Evolutionary conservation across 2,329 filamentous ascomycete genomes (phyloP), one percentile per base, ranked within the genome.

Genomic region (Penicillium crustosum): DNA sequence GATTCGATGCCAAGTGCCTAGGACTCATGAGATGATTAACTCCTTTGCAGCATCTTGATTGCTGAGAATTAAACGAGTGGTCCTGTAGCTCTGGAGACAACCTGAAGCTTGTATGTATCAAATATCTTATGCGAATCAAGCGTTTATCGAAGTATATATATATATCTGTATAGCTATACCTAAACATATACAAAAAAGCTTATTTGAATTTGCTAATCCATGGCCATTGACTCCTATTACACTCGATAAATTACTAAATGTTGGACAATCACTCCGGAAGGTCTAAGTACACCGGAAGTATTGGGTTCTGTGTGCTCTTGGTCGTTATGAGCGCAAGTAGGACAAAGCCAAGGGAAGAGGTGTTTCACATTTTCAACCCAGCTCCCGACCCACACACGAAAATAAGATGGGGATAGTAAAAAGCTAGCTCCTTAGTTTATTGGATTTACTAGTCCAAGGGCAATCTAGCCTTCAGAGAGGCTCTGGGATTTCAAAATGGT

Each of bases 271-370:
- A 17, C 36, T 49, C 31, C 43, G 44, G 57, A 36, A 48, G 55
- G 59, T n/a, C 58, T 48, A 45, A 61, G 55, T 58, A 39, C 47
- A 49, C 57, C 60, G 55, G 56, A 58, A 59, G 43, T 39, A 47
- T 51, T 54, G 55, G 44, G 44, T 49, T 47, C 29, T 44, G 41
- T 23, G 51, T 48, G 23, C 35, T 42, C 41, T 56, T 60, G 45
- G 56, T 60, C 49, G 48, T 44, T 39, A 17, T 49, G 35, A 23
- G 19, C 15, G 15, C 10, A 44, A 41, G 63, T 67, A 54, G 56
- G 51, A 67, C 65, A 61, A 56, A 21, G 19, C 49, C 49, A 64
- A 63, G 53, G 42, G 15, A 35, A 47, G 38, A 52, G 36, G 38
- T 38, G 47, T 55, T 49, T 19, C 44, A 39, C 42, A 38, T 59